Evolutionary conservation across 2,329 filamentous ascomycete genomes (phyloP), one percentile per base, ranked within the genome.

Genomic region (Colletotrichum sp.): DNA sequence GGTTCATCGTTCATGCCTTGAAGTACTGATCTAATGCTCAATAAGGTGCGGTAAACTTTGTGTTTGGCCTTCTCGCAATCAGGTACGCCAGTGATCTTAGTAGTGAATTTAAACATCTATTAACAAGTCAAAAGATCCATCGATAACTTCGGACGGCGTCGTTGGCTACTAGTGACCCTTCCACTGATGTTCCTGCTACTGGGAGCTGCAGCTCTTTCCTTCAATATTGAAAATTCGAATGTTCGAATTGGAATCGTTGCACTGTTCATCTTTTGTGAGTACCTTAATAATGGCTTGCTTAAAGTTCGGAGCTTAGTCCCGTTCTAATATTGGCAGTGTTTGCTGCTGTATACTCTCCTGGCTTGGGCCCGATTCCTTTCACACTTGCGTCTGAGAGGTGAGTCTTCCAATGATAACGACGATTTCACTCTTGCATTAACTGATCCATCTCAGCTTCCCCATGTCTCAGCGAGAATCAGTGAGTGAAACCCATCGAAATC

Each of bases 191-290:
- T 32, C 18, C 24, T 64, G n/a, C 34, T 64, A 1, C 5, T 64
- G 18, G 61, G 26, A 1, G 61, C 30, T 21, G 61, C 30, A 13
- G 61, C 4, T 10, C 30, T 64, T 1, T 36, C 61, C 5, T 38
- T 6, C n/a, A 21, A 21, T n/a, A 64, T 64, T 1, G 12, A 21
- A 1, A 26, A 1, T 0, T 3, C n/a, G 2, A 1, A 15, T 21
- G 4, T 38, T 10, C 61, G n/a, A 64, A 7, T 38, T 2, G 61
- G 61, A 2, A 64, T 64, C 10, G 61, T 64, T 13, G 61, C 61
- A 16, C 13, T 64, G 1, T 64, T 64, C 9, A 64, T 64, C 18
- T 64, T 64, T 4, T 38, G 61, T 64, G 2, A 24, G 60, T n/a
- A n/a, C n/a, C n/a, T n/a, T n/a, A n/a, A n/a, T n/a, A n/a, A n/a